Conservation (phyloP, 2,329 filamentous ascomycete species). For the Plenodomus lindquistii region DNA sequence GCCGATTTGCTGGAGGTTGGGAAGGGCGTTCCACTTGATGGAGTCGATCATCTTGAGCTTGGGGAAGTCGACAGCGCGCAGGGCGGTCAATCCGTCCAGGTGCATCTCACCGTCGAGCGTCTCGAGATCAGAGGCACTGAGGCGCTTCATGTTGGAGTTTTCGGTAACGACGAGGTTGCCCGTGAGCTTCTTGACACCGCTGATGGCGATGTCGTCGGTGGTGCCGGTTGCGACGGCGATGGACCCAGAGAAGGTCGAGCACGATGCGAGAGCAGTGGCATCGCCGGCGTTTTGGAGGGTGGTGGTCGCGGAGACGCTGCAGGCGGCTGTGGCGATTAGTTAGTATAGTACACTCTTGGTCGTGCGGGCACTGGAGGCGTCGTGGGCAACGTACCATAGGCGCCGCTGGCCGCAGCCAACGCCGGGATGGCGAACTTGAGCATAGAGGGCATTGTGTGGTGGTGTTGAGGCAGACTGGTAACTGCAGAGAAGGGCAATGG, state of each 20-base stretch:
- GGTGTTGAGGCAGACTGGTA: conserved; percentile 20
- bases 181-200: conserved; percentile 63
- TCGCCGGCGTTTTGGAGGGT: conserved; percentile 66
- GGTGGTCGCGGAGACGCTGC: conserved; percentile 52
- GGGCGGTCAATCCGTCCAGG: conserved; percentile 68
- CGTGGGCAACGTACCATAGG: conserved; percentile 50
- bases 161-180: conserved; percentile 57
- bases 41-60: conserved; percentile 66
- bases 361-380: neutral
- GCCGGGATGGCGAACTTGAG: conserved; percentile 60
- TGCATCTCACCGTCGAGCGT: conserved; percentile 72
- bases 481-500: conserved; percentile 21
- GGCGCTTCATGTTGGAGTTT: conserved; percentile 64
- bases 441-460: conserved; percentile 54
- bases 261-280: conserved; percentile 62
- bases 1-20: conserved; percentile 61
- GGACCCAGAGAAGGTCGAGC: conserved; percentile 70
- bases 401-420: conserved; percentile 58
- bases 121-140: conserved; percentile 65
- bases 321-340: conserved; percentile 34
- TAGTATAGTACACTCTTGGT: conserved; percentile 14
- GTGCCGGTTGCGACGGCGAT: conserved; percentile 65
- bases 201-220: conserved; percentile 63
- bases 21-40: conserved; percentile 75
- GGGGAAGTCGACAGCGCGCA: conserved; percentile 70